Evolutionary conservation across 257 asterid genomes (phyloP), one percentile per base, ranked within the genome.

Genomic region (Agastache rugosa): DNA sequence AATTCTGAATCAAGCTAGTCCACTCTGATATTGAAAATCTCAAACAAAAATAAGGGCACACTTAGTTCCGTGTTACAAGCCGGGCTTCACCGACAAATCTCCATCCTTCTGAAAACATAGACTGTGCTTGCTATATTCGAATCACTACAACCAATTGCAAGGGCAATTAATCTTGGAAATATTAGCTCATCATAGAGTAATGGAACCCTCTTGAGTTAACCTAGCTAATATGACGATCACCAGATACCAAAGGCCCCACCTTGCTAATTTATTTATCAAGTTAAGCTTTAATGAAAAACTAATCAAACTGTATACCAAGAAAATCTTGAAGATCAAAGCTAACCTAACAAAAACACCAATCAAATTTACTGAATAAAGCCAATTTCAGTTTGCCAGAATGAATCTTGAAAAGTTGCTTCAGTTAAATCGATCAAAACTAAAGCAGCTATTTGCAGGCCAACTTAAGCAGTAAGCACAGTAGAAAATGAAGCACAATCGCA

Each of bases 341-440:
- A n/a, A 59, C 25, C 59, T 15, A 62, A 27, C 63, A 34, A 50
- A 5, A 61, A 0, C 41, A 45, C 0, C 39, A n/a, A 8, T 6
- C 20, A 62, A 2, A 50, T 31, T 47, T 8, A 23, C 27, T 19
- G 17, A 62, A 34, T 29, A 14, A 6, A 20, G 29, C 9, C 3
- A 53, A 55, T 10, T 23, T 81, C 76, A 48, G 85, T 63, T 55
- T 76, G 86, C 42, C 77, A 50, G 47, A 65, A 51, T 64, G 58
- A 65, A 35, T n/a, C 39, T 51, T 78, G 1, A 47, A 82, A 71
- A 19, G 20, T 25, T 23, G 25, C 47, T 37, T 16, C 51, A 41
- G 19, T 0, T 41, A 41, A 42, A 65, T 22, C 45, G n/a, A 42
- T 6, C 72, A 74, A 59, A 74, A 27, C 31, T 22, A 23, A 20